Base-by-base conservation (phyloP, 805 yeast species). In the Hanseniaspora hatyaiensis region DNA sequence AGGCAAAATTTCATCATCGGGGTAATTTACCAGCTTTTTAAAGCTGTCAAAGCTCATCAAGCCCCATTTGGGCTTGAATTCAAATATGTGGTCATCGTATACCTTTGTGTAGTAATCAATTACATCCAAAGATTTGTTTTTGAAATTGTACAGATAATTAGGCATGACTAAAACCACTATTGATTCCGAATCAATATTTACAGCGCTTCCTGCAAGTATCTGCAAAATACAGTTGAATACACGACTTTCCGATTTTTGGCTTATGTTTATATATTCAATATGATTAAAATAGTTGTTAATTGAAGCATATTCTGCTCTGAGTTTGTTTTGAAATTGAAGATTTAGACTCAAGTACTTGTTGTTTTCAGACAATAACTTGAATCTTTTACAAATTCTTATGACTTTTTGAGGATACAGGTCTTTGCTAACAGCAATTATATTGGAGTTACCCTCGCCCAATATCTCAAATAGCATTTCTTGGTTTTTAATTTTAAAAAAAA, bases 21-120 rank as follows among this genome's bases (percentile, higher is more conserved):
- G 28, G 29, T 29, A 36, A 4, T 8, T 3, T 15, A n/a, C 23
- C 1, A n/a, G 18, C 16, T 24, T 37, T 26, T 37, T 37, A 12
- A 24, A 30, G n/a, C 36, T 36, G 3, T 28, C 8, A 3, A 34
- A 8, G 15, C 19, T 28, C 41, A 44, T 34, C 15, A 19, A n/a
- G n/a, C 19, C 18, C 48, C 48, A 44, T 22, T 44, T 44, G 8
- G 48, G 48, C 22, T 44, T 44, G 24, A 38, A 44, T 26, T 44
- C 48, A 15, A 30, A 16, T 1, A 44, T 15, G 3, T 8, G 3
- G 19, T 30, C 22, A 20, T 44, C 36, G 24, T 44, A 44, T 6
- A 44, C 15, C 11, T 36, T 34, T 22, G 40, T 44, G 30, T 44
- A 44, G n/a, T 44, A 36, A 23, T 44, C 48, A 13, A 44, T 29